These are phyloP conservation scores for Ettlia oleoabundans DNA, from an alignment of 139 green algal genomes.

Conservation along the genomic window DNA sequence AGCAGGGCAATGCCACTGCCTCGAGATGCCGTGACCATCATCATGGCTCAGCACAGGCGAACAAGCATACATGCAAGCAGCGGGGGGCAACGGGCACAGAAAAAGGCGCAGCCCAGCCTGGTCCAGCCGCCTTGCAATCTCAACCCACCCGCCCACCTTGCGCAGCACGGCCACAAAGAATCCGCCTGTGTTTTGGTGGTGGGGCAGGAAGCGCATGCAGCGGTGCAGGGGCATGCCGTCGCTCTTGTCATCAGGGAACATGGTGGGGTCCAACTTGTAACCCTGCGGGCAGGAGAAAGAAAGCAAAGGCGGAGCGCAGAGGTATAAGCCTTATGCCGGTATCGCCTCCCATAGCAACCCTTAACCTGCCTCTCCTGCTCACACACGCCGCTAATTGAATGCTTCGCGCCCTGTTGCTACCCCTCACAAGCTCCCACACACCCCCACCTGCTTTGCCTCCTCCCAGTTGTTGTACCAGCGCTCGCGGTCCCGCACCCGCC, in stretches of 20 bases:
- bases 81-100: too few species aligned
- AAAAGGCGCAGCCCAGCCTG: too few species aligned
- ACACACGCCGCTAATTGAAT: too few species aligned
- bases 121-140: too few species aligned
- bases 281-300: slow-evolving; percentile 11
- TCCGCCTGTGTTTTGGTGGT: slow-evolving; percentile 95
- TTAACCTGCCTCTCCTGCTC: too few species aligned
- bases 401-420: neutral
- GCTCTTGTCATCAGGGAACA: slow-evolving; percentile 80
- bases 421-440: neutral
- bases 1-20: too few species aligned
- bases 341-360: too few species aligned
- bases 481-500: slow-evolving; percentile 78
- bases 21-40: too few species aligned
- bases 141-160: too few species aligned
- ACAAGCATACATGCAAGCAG: too few species aligned
- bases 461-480: slow-evolving; percentile 72
- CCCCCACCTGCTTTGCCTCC: slow-evolving; percentile 47
- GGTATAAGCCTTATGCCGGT: too few species aligned
- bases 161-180: slow-evolving; percentile 98
- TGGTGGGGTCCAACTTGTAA: slow-evolving; percentile 73
- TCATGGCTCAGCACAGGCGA: too few species aligned
- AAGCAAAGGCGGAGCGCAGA: neutral
- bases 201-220: slow-evolving; percentile 97
- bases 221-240: slow-evolving; percentile 81